Conservation (phyloP, 148 eudicot genomes). For the Rhododendron kiyosumense region DNA sequence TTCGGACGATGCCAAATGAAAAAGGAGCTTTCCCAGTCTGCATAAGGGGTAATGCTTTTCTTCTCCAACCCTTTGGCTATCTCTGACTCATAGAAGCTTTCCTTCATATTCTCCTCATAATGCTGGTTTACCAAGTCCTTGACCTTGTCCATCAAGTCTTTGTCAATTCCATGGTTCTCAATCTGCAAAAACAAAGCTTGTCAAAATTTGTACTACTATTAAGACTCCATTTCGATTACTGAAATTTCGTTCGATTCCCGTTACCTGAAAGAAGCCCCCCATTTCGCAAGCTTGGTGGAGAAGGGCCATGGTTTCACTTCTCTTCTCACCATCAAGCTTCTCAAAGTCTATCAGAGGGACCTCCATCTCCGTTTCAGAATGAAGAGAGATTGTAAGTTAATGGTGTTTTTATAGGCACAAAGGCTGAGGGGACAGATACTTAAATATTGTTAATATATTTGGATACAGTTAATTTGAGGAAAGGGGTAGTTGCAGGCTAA, state of each 20-base stretch:
- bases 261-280: conserved; percentile 80
- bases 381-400: conserved; percentile 4
- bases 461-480: conserved; percentile 10
- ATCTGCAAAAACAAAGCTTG: conserved; percentile 37
- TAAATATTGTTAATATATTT: neutral
- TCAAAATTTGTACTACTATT: neutral
- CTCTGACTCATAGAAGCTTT: conserved; percentile 48
- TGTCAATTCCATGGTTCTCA: conserved; percentile 71
- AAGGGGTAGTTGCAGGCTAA: conserved; percentile 15
- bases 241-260: neutral
- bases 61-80: conserved; percentile 39
- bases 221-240: neutral
- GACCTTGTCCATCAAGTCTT: conserved; percentile 54
- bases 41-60: conserved; percentile 25
- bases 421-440: neutral
- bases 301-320: conserved; percentile 60
- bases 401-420: conserved; percentile 20
- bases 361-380: conserved; percentile 35
- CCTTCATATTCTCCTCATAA: conserved; percentile 62
- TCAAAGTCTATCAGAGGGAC: conserved; percentile 71
- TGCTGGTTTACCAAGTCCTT: conserved; percentile 50
- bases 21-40: conserved; percentile 75
- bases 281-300: conserved; percentile 76
- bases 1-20: conserved; percentile 68
- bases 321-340: conserved; percentile 57